Evolutionary conservation across 192 early-diverging fungal genomes (phyloP).

Genomic region (Lobulomyces angularis): DNA sequence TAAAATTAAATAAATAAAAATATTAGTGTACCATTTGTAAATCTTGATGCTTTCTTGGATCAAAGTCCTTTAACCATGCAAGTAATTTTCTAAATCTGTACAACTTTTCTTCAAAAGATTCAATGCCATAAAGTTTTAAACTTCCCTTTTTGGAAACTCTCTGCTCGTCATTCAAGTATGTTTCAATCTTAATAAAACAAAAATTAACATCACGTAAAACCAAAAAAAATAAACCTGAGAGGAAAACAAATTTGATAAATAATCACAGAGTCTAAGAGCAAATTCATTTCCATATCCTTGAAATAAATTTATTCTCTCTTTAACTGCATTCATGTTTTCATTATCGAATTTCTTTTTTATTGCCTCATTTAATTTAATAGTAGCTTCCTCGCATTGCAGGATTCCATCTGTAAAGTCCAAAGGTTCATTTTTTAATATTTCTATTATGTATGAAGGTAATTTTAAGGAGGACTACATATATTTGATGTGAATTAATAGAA

Average conservation of each 20-base stretch:
- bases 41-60: conserved; percentile 39
- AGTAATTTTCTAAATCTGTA: conserved; percentile 29
- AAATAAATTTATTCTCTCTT: conserved; percentile 22
- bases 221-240: conserved; percentile 10
- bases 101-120: conserved; percentile 28
- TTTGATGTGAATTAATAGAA: background rate
- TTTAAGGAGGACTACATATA: conserved; percentile 10
- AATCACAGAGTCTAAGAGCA: conserved; percentile 24
- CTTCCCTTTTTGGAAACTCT: conserved; percentile 13
- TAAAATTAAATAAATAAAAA: conserved; percentile 3
- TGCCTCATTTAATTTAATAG: conserved; percentile 17
- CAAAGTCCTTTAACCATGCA: conserved; percentile 38
- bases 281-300: conserved; percentile 31
- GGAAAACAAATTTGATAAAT: conserved; percentile 14
- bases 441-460: conserved; percentile 24
- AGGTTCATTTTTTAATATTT: conserved; percentile 31
- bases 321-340: conserved; percentile 21
- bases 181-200: conserved; percentile 17
- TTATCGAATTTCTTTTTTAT: conserved; percentile 17
- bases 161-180: conserved; percentile 19
- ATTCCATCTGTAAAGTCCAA: conserved; percentile 29
- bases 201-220: background rate
- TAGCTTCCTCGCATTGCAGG: conserved; percentile 29
- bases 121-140: conserved; percentile 24
- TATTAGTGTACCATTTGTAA: conserved; percentile 27